These are phyloP conservation scores for Gastrodia elata DNA, from an alignment of 106 monocot genomes.

Conservation along the genomic window DNA sequence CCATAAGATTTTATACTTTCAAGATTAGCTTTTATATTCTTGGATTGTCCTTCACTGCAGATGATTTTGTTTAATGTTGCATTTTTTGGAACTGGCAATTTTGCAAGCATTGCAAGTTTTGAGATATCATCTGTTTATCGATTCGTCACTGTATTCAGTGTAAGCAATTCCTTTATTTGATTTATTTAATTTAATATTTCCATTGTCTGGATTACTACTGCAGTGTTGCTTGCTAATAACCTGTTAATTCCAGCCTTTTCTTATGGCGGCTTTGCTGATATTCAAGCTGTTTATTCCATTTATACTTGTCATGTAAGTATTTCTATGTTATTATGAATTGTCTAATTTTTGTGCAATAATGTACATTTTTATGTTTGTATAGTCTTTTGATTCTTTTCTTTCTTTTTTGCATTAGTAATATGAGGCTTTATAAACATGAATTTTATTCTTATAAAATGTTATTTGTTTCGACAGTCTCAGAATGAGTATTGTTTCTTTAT, in stretches of 20 bases:
- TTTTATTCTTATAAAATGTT: background rate
- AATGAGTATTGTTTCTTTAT: background rate
- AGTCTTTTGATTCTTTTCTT: too few relatives aligned
- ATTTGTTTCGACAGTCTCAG: background rate
- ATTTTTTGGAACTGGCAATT: constrained; percentile 95
- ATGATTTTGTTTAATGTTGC: constrained; percentile 94
- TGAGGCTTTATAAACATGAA: constrained; percentile 1
- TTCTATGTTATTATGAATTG: background rate
- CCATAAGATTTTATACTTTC: background rate
- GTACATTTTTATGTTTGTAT: background rate
- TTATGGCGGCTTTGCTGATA: constrained; percentile 81
- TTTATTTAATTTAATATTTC: background rate
- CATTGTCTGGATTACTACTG: too few relatives aligned
- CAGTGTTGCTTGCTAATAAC: constrained; percentile 4
- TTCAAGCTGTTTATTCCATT: constrained; percentile 96
- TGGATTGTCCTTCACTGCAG: constrained; percentile 31
- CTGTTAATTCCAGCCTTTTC: constrained; percentile 68
- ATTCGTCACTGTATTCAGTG: constrained; percentile 93
- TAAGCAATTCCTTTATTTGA: constrained; percentile 19
- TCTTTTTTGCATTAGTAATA: background rate
- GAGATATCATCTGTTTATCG: constrained; percentile 95
- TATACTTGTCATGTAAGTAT: constrained; percentile 91
- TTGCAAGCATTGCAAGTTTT: constrained; percentile 97
- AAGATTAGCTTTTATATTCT: constrained; percentile 2
- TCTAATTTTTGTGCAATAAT: background rate